Percentiles rank a stretch among this genome's conserved stretches.
Evolutionary conservation across 139 green algal genomes (phyloP).

Genomic region (Edaphochlamys debaryana): DNA sequence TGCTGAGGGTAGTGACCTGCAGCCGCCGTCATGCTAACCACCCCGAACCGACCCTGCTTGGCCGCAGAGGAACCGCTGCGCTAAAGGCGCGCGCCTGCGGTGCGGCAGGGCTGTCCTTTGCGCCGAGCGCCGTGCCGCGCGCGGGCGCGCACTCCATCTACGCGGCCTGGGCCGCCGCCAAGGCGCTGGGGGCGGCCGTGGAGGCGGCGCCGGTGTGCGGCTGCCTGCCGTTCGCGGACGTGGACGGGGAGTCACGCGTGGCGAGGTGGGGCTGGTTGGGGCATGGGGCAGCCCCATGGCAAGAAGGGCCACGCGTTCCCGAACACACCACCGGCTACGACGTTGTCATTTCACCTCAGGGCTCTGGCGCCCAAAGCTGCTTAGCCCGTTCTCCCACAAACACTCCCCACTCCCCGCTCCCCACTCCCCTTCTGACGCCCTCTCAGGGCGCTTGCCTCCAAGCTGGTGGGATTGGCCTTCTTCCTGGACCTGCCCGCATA

Average conservation of each 20-base stretch:
- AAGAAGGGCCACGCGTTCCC: too few species aligned
- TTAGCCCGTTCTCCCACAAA: too few species aligned
- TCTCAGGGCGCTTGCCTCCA: too few species aligned
- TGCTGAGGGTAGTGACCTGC: too few species aligned
- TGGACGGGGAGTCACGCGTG: background rate
- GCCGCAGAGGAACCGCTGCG: background rate
- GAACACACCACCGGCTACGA: too few species aligned
- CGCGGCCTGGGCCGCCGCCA: background rate
- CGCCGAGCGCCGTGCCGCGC: background rate
- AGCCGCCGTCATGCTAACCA: too few species aligned
- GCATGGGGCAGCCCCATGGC: too few species aligned
- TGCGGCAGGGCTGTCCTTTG: background rate
- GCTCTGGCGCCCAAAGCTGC: too few species aligned
- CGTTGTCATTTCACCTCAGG: too few species aligned
- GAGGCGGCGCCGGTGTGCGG: background rate
- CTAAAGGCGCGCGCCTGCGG: background rate
- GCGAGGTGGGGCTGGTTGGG: background rate
- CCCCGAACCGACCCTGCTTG: too few species aligned
- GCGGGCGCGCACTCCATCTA: background rate
- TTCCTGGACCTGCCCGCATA: conserved; percentile 2
- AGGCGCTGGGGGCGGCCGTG: background rate
- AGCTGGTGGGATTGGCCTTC: background rate
- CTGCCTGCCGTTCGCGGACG: background rate
- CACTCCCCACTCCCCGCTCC: too few species aligned
- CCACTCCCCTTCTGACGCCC: too few species aligned